Base-by-base conservation (phyloP, 345 rosid genomes). In the Odontarrhena argentea region DNA sequence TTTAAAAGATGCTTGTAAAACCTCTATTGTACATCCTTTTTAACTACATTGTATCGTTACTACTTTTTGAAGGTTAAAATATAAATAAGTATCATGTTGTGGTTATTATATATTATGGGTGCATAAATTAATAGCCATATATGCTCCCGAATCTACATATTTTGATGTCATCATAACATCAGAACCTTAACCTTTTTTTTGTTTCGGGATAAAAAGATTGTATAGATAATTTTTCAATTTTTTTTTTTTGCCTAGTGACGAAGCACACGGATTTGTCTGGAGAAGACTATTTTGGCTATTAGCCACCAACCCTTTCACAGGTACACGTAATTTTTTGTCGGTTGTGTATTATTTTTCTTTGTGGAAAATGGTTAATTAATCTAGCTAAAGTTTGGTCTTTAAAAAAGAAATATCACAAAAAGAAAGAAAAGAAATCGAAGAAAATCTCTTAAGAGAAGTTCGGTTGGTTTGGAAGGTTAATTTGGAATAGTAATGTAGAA, bases 151-250 rank as follows among this genome's bases (percentile, higher is more conserved):
- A 72, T 57, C 76, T 45, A 65, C 26, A 49, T 49, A 72, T 72
- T 56, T 72, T 65, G 70, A 72, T 65, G 76, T 65, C 71, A 65
- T 37, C 63, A 62, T 44, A 54, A 70, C 41, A 43, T 47, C 60
- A 26, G 43, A 63, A 70, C 44, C 70, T 65, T 71, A 55, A 46
- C 41, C 24, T 52, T 62, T 35, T n/a, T 42, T n/a, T 44, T 2
- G 18, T 44, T 9, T 18, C 6, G 7, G 22, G 65, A 58, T 49
- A 38, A 40, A 49, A 58, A 37, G 63, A 28, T 24, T 7, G 13
- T 18, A 12, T 3, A 18, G 44, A 54, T 32, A 44, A 13, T 9
- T 6, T 55, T 62, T 45, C 56, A 52, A 0, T 34, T 51, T 43
- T 60, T 53, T 22, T 67, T 35, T 53, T 55, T 18, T 18, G 22